These are phyloP conservation scores for Zymoseptoria pseudotritici DNA, from an alignment of 2,329 filamentous ascomycete genomes.

Conservation along the genomic window DNA sequence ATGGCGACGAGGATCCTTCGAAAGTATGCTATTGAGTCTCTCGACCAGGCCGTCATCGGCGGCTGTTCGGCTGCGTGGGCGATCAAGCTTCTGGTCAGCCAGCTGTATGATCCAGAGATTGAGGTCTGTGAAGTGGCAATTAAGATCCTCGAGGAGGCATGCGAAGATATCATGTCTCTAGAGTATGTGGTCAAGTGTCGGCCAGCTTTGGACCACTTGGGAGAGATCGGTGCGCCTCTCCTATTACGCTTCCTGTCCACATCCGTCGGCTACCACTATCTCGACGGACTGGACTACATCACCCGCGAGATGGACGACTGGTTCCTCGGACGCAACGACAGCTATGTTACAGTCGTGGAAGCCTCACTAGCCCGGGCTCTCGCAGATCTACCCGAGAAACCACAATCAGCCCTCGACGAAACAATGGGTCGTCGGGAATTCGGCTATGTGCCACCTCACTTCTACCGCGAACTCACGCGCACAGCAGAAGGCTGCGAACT, in stretches of 20 bases:
- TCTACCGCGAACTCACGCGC: constrained; percentile 89
- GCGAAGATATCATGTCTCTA: constrained; percentile 81
- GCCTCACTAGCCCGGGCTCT: constrained; percentile 88
- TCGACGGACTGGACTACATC: constrained; percentile 95
- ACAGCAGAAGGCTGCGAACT: constrained; percentile 88
- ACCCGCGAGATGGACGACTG: constrained; percentile 99
- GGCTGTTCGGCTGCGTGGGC: constrained; percentile 83
- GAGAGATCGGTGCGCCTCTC: constrained; percentile 90
- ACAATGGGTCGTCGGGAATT: constrained; percentile 43
- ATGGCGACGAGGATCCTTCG: constrained; percentile 79
- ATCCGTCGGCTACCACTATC: constrained; percentile 93
- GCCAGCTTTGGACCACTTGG: constrained; percentile 86
- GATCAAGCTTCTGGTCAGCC: constrained; percentile 92
- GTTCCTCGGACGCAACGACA: constrained; percentile 94
- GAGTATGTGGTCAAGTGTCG: constrained; percentile 97
- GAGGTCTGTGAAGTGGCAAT: constrained; percentile 94
- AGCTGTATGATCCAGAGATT: constrained; percentile 93
- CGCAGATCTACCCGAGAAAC: constrained; percentile 50
- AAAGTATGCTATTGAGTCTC: constrained; percentile 67
- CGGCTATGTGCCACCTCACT: constrained; percentile 79
- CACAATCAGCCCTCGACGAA: constrained; percentile 37
- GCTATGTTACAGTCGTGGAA: constrained; percentile 90
- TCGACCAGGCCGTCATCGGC: constrained; percentile 35
- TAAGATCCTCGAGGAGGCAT: constrained; percentile 95
- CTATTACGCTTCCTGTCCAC: constrained; percentile 89